Evolutionary conservation across 192 early-diverging fungal genomes (phyloP).

Genomic region (Coemansia sp.): DNA sequence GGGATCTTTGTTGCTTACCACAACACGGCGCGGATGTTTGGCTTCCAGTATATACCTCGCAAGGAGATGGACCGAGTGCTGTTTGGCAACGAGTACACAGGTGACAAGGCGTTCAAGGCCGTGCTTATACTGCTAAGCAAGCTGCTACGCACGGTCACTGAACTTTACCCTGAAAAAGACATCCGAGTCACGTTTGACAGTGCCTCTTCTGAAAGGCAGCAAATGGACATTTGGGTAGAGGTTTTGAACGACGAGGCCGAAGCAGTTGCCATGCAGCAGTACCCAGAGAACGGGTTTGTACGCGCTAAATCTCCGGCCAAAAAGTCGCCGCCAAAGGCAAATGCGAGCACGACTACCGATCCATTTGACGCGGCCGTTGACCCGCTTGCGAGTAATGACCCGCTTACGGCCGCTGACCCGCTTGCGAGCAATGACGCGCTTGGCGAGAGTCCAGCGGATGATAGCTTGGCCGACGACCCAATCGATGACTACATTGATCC

Average conservation of each 20-base stretch:
- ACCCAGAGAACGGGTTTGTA: constrained; percentile 30
- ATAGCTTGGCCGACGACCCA: constrained; percentile 8
- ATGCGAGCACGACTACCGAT: constrained; percentile 3
- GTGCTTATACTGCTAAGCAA: constrained; percentile 64
- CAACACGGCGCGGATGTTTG: constrained; percentile 88
- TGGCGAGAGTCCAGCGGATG: constrained; percentile 1
- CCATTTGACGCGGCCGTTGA: constrained; percentile 22
- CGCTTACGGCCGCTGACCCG: constrained; percentile 9
- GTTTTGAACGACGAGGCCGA: constrained; percentile 50
- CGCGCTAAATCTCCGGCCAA: constrained; percentile 1
- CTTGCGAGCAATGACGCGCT: constrained; percentile 1
- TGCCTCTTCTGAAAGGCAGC: neutral
- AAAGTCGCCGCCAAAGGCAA: constrained; percentile 3
- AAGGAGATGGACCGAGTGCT: constrained; percentile 81
- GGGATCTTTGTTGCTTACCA: constrained; percentile 93
- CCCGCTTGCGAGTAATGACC: constrained; percentile 29
- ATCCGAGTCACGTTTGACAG: constrained; percentile 63
- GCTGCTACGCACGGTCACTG: constrained; percentile 63
- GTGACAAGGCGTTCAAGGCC: constrained; percentile 69
- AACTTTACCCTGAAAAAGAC: constrained; percentile 61
- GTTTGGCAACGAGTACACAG: constrained; percentile 71
- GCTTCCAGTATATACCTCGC: constrained; percentile 89
- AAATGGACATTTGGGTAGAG: constrained; percentile 60
- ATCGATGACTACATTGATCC: constrained; percentile 28
- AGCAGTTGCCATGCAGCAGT: constrained; percentile 27